Base-by-base conservation (phyloP, 2,329 filamentous ascomycete species). In the Orbilia brochopaga region DNA sequence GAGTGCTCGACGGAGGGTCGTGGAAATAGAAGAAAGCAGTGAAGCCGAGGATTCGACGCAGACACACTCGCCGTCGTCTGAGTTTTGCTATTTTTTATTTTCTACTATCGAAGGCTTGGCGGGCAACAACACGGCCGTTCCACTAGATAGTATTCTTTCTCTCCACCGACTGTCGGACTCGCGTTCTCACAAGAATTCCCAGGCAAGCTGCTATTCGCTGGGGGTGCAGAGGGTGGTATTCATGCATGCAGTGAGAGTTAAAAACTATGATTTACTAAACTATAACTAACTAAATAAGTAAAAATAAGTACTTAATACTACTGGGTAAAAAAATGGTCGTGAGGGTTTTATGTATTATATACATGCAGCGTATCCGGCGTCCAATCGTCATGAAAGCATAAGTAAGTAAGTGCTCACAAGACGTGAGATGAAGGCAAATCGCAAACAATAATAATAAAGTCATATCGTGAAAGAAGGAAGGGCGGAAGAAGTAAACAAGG, bases 91-190 rank as follows among this genome's bases (percentile, higher is more conserved):
- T 32, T 32, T 32, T 32, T 32, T 32, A 32, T 8, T 32, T 32
- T 32, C 27, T 32, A n/a, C n/a, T n/a, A n/a, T n/a, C n/a, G n/a
- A n/a, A n/a, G 37, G 37, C 37, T 5, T 15, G n/a, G 35, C 32
- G 54, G 23, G n/a, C 48, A 46, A 69, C 65, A 42, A 52, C 65
- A 62, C 35, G 1, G 17, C 27, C 65, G 62, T 62, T n/a, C n/a
- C n/a, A n/a, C n/a, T n/a, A n/a, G n/a, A n/a, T n/a, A n/a, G n/a
- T n/a, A n/a, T n/a, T n/a, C 24, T 15, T 1, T 8, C 7, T 37
- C 24, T 48, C 24, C 30, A 42, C 19, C 19, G 4, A 35, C 17
- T 27, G 46, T 21, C 46, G 23, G 19, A 23, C 46, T 7, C 6
- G 23, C n/a, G 21, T 17, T 51, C 3, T 4, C 19, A n/a, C 17